phyloP scores from a whole-genome alignment of 345 rosid genomes.

The Erucastrum elatum region DNA sequence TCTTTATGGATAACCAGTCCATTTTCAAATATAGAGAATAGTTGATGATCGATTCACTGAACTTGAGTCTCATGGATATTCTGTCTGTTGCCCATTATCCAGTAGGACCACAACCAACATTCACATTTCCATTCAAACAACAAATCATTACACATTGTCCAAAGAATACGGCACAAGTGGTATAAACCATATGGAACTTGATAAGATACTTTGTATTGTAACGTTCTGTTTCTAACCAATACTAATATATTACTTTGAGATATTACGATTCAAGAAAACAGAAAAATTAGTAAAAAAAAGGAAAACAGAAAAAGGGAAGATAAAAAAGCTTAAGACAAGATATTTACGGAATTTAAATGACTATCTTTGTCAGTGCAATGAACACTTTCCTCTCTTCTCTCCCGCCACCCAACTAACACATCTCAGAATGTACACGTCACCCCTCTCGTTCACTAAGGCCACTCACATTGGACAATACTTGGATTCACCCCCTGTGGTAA shows the following conservation, averaged over 20 bases:
- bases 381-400: slow-evolving; percentile 7
- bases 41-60: slow-evolving; percentile 17
- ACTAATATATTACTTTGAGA: background rate
- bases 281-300: no score
- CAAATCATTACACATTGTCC: slow-evolving; percentile 29
- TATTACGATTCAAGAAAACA: no score
- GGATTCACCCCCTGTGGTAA: no score
- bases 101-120: slow-evolving; percentile 8
- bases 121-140: slow-evolving; percentile 7
- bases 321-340: slow-evolving; percentile 26
- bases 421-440: slow-evolving; percentile 39
- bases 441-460: background rate
- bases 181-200: slow-evolving; percentile 18
- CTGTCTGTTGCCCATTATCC: slow-evolving; percentile 20
- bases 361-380: slow-evolving; percentile 36
- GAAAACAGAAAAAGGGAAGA: background rate
- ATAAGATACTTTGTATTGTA: background rate
- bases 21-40: background rate
- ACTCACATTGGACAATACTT: no score
- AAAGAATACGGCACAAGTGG: slow-evolving; percentile 31
- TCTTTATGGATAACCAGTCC: no score
- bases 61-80: slow-evolving; percentile 20
- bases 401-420: slow-evolving; percentile 15
- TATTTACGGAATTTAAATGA: slow-evolving; percentile 24
- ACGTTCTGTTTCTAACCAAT: slow-evolving; percentile 15